Evolutionary conservation across 768 basidiomycete species (phyloP).

Genomic region (Butyriboletus loyo): DNA sequence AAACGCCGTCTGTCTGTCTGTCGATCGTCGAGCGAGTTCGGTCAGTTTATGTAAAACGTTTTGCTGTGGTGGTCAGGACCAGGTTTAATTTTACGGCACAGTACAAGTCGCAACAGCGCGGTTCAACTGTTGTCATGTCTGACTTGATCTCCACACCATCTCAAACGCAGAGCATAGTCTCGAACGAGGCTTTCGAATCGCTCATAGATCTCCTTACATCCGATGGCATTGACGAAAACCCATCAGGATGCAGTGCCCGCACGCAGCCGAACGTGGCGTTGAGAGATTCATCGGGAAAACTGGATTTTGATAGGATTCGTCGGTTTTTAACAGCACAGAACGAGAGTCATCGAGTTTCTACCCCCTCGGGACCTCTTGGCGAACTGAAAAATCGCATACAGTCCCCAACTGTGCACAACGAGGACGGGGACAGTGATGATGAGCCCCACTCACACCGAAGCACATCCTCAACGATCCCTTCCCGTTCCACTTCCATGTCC

Average conservation of each 20-base stretch:
- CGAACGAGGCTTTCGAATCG: conserved; percentile 22
- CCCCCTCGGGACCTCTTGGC: neutral
- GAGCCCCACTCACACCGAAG: conserved; percentile 8
- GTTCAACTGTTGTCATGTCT: conserved; percentile 12
- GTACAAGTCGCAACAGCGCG: neutral
- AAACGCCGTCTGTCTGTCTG: neutral
- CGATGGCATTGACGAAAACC: conserved; percentile 21
- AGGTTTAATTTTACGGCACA: neutral
- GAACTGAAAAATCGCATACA: neutral
- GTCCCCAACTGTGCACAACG: neutral
- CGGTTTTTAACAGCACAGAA: conserved; percentile 24
- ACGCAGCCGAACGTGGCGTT: conserved; percentile 8
- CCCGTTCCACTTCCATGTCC: conserved; percentile 15
- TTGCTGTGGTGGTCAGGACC: neutral
- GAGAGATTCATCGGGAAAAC: conserved; percentile 29
- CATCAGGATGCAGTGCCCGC: neutral
- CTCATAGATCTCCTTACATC: conserved; percentile 32
- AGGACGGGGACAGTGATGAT: conserved; percentile 20
- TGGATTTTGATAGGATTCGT: conserved; percentile 32
- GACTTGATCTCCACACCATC: conserved; percentile 25
- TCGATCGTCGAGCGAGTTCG: neutral
- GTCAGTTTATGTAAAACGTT: neutral
- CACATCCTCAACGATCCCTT: conserved; percentile 6
- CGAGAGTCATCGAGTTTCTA: neutral
- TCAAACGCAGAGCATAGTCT: conserved; percentile 15